A percentile compares a stretch with the other conserved stretches of the same genome.
Evolutionary conservation across 306 rosid genomes (phyloP).

Genomic region (Elaeagnus macrophylla): DNA sequence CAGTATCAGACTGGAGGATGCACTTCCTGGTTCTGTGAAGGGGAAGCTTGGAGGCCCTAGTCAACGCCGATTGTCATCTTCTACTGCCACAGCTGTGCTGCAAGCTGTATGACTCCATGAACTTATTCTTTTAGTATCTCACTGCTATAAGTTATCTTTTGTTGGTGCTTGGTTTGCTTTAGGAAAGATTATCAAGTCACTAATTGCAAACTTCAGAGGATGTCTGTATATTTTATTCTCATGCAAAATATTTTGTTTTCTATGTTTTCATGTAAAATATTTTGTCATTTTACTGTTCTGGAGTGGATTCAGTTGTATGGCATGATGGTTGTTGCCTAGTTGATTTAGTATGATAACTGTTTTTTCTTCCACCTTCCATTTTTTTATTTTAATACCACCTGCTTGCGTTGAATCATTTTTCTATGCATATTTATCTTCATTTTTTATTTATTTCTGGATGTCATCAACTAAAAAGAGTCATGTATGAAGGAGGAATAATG

Average conservation of each 20-base stretch:
- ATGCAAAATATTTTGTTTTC: too few species aligned
- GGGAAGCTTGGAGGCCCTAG: conserved; percentile 99
- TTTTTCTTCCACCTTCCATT: too few species aligned
- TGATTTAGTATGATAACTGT: too few species aligned
- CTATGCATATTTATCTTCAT: too few species aligned
- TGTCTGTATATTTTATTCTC: not conserved
- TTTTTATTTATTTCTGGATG: too few species aligned
- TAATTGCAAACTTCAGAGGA: not conserved
- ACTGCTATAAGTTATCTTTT: not conserved
- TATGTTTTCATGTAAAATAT: too few species aligned
- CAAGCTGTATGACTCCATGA: conserved; percentile 56
- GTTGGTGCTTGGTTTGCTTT: not conserved
- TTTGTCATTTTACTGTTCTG: too few species aligned
- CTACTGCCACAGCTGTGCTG: conserved; percentile 55
- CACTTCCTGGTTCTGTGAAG: conserved; percentile 70
- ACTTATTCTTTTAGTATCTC: too few species aligned
- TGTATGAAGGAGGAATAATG: too few species aligned
- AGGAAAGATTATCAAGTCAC: not conserved
- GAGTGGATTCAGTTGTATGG: too few species aligned
- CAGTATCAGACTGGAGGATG: conserved; percentile 30
- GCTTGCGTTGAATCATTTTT: not conserved
- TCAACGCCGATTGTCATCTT: conserved; percentile 76
- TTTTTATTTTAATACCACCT: not conserved
- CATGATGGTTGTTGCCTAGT: too few species aligned
- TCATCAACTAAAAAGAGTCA: too few species aligned